These are phyloP conservation scores for Colletotrichum sp. DNA, from an alignment of 2,329 filamentous ascomycete species.

Conservation along the genomic window DNA sequence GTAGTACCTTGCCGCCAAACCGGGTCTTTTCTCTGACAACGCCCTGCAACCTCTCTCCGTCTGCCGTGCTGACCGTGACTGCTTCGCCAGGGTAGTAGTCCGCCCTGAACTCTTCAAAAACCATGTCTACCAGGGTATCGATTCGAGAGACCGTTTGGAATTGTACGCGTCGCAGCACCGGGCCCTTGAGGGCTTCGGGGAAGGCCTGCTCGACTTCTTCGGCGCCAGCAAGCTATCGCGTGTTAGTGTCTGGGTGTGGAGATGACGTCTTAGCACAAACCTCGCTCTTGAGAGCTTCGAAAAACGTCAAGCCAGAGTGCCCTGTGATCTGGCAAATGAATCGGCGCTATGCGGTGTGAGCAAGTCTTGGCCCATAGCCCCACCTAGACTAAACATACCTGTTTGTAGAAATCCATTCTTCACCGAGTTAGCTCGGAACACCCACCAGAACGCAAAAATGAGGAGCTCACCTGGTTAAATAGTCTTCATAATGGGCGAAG, in stretches of 20 bases:
- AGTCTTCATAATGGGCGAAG: conserved; percentile 88
- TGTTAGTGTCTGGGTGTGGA: not conserved
- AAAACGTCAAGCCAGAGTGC: conserved; percentile 89
- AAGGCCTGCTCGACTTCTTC: conserved; percentile 91
- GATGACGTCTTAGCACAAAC: conserved; percentile 54
- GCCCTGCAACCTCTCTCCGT: conserved; percentile 74
- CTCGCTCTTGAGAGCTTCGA: conserved; percentile 91
- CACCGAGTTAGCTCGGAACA: conserved; percentile 32
- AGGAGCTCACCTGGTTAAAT: conserved; percentile 74
- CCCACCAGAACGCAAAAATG: not conserved
- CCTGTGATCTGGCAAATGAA: conserved; percentile 98
- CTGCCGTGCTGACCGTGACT: conserved; percentile 74
- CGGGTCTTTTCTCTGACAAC: conserved; percentile 85
- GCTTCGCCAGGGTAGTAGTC: conserved; percentile 92
- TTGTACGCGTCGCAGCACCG: conserved; percentile 88
- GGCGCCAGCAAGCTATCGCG: conserved; percentile 72
- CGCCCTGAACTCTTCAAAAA: conserved; percentile 81
- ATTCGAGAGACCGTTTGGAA: conserved; percentile 89
- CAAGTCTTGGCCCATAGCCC: conserved; percentile 18
- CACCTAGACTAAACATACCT: conserved; percentile 58
- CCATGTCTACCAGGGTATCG: conserved; percentile 75
- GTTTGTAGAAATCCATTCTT: conserved; percentile 93
- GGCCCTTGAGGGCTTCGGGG: conserved; percentile 88
- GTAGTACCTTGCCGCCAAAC: conserved; percentile 66
- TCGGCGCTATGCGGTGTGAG: conserved; percentile 61